These are phyloP conservation scores for Magnaporthiopsis rhizophila DNA, from an alignment of 2,329 filamentous ascomycete genomes.

Conservation along the genomic window DNA sequence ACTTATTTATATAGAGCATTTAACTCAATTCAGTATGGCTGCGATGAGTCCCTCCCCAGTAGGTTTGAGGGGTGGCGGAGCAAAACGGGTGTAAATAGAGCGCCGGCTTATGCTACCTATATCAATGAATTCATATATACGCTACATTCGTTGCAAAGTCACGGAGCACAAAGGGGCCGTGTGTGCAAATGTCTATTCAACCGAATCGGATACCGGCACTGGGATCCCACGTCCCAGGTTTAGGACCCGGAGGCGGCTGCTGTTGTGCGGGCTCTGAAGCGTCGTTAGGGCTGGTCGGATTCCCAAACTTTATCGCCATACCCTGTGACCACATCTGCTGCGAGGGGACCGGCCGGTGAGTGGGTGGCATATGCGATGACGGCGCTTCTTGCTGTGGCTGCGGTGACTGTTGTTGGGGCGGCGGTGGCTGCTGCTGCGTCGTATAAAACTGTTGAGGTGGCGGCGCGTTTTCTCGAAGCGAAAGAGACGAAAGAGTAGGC, in stretches of 20 bases:
- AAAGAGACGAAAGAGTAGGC: constrained; percentile 40
- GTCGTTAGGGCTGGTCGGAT: constrained; percentile 21
- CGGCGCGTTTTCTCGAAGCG: constrained; percentile 23
- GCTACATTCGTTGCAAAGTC: neutral
- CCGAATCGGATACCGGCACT: constrained; percentile 14
- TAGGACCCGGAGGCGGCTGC: constrained; percentile 14
- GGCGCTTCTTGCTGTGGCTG: neutral
- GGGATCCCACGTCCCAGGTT: constrained; percentile 13
- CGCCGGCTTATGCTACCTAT: neutral
- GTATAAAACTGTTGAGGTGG: constrained; percentile 8
- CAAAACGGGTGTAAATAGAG: neutral
- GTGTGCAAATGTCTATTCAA: neutral
- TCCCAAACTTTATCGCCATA: constrained; percentile 72
- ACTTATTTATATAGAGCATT: too few species aligned
- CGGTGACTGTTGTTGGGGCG: constrained; percentile 36
- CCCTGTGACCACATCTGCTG: constrained; percentile 69
- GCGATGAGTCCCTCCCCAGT: too few species aligned
- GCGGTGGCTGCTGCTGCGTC: constrained; percentile 17
- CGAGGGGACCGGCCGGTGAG: constrained; percentile 31
- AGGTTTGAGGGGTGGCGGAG: neutral
- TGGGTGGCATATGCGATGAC: neutral
- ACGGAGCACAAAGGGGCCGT: too few species aligned
- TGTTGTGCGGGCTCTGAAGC: constrained; percentile 15
- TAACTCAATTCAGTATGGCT: too few species aligned
- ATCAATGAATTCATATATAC: neutral